These are phyloP conservation scores for Coemansia sp. DNA, from an alignment of 192 early-diverging fungal species.

Conservation along the genomic window DNA sequence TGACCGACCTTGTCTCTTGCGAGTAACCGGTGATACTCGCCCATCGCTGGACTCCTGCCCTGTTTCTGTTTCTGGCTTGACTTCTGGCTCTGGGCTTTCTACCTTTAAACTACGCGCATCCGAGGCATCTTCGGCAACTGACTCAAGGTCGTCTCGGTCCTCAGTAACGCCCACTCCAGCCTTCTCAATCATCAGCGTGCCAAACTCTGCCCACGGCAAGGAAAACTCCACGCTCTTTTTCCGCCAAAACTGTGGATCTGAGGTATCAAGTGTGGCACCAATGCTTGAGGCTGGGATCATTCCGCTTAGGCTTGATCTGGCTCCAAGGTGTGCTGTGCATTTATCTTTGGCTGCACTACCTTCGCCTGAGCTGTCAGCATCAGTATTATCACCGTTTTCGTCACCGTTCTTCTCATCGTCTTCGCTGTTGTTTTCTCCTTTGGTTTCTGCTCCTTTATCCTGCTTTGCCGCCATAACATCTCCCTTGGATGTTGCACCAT, in stretches of 20 bases:
- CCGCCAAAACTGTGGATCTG: slow-evolving; percentile 51
- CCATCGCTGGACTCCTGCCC: slow-evolving; percentile 29
- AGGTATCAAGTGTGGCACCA: slow-evolving; percentile 21
- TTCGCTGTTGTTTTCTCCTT: slow-evolving; percentile 1
- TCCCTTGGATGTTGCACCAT: neutral
- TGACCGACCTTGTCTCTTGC: slow-evolving; percentile 31
- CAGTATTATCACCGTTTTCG: neutral
- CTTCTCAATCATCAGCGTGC: slow-evolving; percentile 46
- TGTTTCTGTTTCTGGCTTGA: slow-evolving; percentile 14
- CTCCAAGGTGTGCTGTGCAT: neutral
- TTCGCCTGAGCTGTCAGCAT: slow-evolving; percentile 2
- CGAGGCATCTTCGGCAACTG: slow-evolving; percentile 12
- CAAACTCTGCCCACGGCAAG: slow-evolving; percentile 51
- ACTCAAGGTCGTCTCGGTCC: slow-evolving; percentile 15
- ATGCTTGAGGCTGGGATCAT: slow-evolving; percentile 18
- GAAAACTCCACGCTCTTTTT: slow-evolving; percentile 33
- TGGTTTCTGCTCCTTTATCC: neutral
- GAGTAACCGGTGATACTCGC: slow-evolving; percentile 22
- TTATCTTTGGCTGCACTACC: neutral
- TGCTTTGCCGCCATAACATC: no score
- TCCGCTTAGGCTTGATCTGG: neutral
- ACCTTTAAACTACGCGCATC: slow-evolving; percentile 5
- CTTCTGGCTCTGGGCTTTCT: slow-evolving; percentile 10
- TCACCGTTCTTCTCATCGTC: slow-evolving; percentile 4
- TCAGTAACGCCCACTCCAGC: slow-evolving; percentile 33